Evolutionary conservation across 495 filamentous ascomycete species (phyloP), one percentile per base, ranked within the genome.

Genomic region (Alectoria sarmentosa): DNA sequence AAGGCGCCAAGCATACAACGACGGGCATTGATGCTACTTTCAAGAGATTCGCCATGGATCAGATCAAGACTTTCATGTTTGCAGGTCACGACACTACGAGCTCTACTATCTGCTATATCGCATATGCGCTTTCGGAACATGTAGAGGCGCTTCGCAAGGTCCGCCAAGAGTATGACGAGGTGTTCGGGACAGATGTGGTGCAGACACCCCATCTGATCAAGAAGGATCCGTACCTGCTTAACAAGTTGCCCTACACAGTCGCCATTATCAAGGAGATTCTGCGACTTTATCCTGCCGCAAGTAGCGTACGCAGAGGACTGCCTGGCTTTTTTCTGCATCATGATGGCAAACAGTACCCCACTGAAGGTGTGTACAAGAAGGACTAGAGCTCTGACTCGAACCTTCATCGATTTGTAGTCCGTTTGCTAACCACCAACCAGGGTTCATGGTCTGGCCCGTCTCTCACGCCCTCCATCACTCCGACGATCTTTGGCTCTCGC

Each of bases 61-160:
- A 69, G 48, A 70, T 71, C 61, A 72, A 73, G 63, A 69, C 68
- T 55, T 74, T 75, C 72, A 69, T 75, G 74, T 80, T 78, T 76
- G 72, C 73, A 70, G 70, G 70, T 68, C 73, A 73, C 71, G 75
- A 74, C 69, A 75, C 74, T 42, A 74, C 72, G 55, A 69, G 61
- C 67, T 69, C 70, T 61, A 67, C 54, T 48, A 66, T 68, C 60
- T 67, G 34, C 69, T 71, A 62, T 38, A 54, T 60, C 14, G 55
- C 42, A 19, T 65, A 72, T 46, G 37, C 64, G 3, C 63, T 72
- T 14, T 59, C 69, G 36, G 52, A 65, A 44, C 15, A 71, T 58
- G 69, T 62, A 23, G n/a, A 54, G 17, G 36, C 49, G 7, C 60
- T 69, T 6, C 54, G 46, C 32, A 52, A 48, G 11, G 60, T 70